Percentiles rank a stretch among this genome's conserved stretches.
Conservation (phyloP, 805 yeast species). For the Naumovozyma baii region DNA sequence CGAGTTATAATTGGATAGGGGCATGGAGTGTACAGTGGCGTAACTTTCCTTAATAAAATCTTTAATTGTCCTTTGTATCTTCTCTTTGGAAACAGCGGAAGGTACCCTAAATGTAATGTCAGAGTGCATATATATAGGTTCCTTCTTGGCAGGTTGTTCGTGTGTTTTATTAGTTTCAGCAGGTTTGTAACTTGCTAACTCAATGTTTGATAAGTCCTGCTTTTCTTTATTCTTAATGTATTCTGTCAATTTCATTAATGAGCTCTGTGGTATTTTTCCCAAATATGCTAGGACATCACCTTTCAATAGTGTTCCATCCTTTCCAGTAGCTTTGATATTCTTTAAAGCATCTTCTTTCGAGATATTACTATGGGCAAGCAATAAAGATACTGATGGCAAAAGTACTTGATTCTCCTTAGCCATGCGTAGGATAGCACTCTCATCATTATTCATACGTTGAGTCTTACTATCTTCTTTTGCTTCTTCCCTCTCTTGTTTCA, state of each 20-base stretch:
- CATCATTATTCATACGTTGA: background rate
- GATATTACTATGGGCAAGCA: slow-evolving; percentile 53
- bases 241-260: slow-evolving; percentile 44
- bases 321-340: slow-evolving; percentile 78
- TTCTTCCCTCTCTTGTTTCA: slow-evolving; percentile 12
- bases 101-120: slow-evolving; percentile 27
- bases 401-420: slow-evolving; percentile 64
- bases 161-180: slow-evolving; percentile 11
- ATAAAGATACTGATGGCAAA: slow-evolving; percentile 67
- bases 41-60: slow-evolving; percentile 39
- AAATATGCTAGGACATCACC: slow-evolving; percentile 85
- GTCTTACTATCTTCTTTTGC: background rate
- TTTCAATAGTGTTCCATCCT: slow-evolving; percentile 74
- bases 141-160: slow-evolving; percentile 7
- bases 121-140: slow-evolving; percentile 10
- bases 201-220: slow-evolving; percentile 65
- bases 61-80: slow-evolving; percentile 37
- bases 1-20: slow-evolving; percentile 25
- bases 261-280: slow-evolving; percentile 56
- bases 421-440: slow-evolving; percentile 16
- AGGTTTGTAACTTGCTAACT: slow-evolving; percentile 24
- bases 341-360: slow-evolving; percentile 59
- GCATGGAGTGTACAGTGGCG: slow-evolving; percentile 25
- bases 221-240: slow-evolving; percentile 48
- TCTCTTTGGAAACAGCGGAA: slow-evolving; percentile 23